phyloP scores from a whole-genome alignment of 2,329 filamentous ascomycete species.

The Mycocentrospora acerina region DNA sequence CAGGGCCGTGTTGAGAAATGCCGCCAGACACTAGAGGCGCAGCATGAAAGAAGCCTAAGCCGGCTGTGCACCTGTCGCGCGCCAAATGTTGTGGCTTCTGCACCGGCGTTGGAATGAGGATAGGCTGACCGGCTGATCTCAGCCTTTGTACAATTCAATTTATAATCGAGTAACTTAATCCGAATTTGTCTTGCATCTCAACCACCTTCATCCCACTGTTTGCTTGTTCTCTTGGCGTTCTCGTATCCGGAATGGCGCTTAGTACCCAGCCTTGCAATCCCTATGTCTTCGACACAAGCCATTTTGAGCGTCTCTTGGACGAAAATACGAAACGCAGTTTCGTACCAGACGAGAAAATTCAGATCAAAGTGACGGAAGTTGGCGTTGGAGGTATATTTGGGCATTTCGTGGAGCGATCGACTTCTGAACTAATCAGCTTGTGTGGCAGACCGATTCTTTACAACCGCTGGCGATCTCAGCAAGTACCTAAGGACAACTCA shows the following conservation, averaged over 20 bases:
- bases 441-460: conserved; percentile 7
- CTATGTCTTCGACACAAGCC: conserved; percentile 4
- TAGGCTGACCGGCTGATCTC: not conserved
- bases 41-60: not conserved
- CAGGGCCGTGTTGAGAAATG: not conserved
- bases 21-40: not conserved
- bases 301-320: conserved; percentile 5
- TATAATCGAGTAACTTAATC: not conserved
- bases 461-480: not conserved
- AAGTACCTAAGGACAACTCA: conserved; percentile 1
- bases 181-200: not conserved
- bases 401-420: no score
- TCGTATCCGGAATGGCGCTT: not conserved
- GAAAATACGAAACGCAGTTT: conserved; percentile 4
- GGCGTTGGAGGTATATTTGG: conserved; percentile 2
- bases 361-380: conserved; percentile 6
- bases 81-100: conserved; percentile 1
- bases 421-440: no score
- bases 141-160: not conserved
- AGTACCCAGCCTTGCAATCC: conserved; percentile 4
- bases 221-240: no score
- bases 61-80: not conserved
- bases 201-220: no score
- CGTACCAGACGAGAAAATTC: conserved; percentile 4
- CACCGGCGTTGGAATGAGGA: not conserved